Percentiles rank a stretch among this genome's conserved stretches.
These are phyloP conservation scores for Chrysoporthe puriensis DNA, from an alignment of 2,329 filamentous ascomycete genomes.

Conservation along the genomic window DNA sequence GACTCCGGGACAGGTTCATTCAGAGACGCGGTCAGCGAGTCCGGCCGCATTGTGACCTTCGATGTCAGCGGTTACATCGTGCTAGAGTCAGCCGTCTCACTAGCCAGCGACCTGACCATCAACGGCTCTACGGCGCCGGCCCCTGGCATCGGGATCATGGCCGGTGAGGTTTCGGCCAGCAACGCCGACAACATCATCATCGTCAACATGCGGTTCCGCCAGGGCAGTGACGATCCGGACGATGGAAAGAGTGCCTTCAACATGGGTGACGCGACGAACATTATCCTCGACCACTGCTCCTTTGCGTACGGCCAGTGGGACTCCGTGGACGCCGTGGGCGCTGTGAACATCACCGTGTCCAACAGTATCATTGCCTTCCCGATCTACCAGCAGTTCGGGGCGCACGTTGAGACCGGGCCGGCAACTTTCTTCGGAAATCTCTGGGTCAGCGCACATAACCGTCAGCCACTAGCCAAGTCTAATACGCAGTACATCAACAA, in stretches of 20 bases:
- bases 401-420: slow-evolving; percentile 46
- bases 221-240: slow-evolving; percentile 43
- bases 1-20: slow-evolving; percentile 50
- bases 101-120: slow-evolving; percentile 47
- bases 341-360: slow-evolving; percentile 48
- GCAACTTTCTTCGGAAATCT: slow-evolving; percentile 48
- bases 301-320: slow-evolving; percentile 49
- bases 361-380: slow-evolving; percentile 50
- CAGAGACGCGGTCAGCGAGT: slow-evolving; percentile 49
- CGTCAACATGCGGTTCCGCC: slow-evolving; percentile 47
- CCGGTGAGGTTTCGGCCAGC: slow-evolving; percentile 31
- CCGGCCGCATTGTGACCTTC: slow-evolving; percentile 50
- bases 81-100: slow-evolving; percentile 46
- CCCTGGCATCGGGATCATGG: slow-evolving; percentile 38
- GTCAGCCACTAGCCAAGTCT: slow-evolving; percentile 50
- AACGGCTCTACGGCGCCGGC: slow-evolving; percentile 51
- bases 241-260: slow-evolving; percentile 48
- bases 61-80: slow-evolving; percentile 49
- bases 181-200: slow-evolving; percentile 40
- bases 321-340: slow-evolving; percentile 42
- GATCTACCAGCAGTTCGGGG: slow-evolving; percentile 48
- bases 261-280: slow-evolving; percentile 46
- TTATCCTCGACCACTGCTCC: slow-evolving; percentile 51
- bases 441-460: slow-evolving; percentile 51
- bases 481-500: slow-evolving; percentile 50